Conservation (phyloP, 1,284 basidiomycete genomes). For the Apiotrichum montevideense region DNA sequence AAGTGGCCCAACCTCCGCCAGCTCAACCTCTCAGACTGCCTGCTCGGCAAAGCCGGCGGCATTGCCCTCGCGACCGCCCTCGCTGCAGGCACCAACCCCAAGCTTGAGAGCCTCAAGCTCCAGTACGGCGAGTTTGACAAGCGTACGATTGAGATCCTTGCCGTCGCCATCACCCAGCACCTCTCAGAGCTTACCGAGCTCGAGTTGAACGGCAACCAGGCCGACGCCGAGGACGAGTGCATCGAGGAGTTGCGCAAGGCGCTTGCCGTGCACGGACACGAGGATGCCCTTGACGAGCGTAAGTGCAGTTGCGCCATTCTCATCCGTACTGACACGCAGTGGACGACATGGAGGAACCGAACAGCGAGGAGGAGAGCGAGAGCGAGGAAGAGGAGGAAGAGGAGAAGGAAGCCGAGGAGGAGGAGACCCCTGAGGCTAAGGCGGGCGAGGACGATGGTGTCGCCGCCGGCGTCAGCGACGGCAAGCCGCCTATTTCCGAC, state of each 20-base stretch:
- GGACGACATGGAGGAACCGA: conserved; percentile 61
- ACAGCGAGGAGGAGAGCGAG: conserved; percentile 51
- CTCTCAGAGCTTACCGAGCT: conserved; percentile 58
- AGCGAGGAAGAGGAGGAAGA: conserved; percentile 47
- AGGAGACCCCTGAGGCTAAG: conserved; percentile 45
- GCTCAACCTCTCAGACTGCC: conserved; percentile 88
- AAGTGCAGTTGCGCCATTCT: conserved; percentile 19
- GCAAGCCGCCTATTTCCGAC: conserved; percentile 26
- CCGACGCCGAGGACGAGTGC: conserved; percentile 71
- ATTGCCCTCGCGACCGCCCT: conserved; percentile 61
- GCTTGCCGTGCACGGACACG: conserved; percentile 67
- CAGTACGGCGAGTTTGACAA: conserved; percentile 86
- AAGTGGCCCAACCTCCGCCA: conserved; percentile 66
- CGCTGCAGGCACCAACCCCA: conserved; percentile 59
- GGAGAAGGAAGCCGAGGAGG: conserved; percentile 44
- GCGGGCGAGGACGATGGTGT: conserved; percentile 34
- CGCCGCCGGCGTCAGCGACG: conserved; percentile 28
- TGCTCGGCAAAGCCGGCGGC: conserved; percentile 61
- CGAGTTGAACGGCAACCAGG: conserved; percentile 83
- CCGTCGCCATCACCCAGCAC: conserved; percentile 59
- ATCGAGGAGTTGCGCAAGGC: conserved; percentile 60
- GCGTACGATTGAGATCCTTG: conserved; percentile 62
- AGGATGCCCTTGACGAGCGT: conserved; percentile 70
- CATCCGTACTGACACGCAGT: conserved; percentile 28
- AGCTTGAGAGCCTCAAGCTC: conserved; percentile 67